Base-by-base conservation (phyloP, 2,329 filamentous ascomycete species). In the Coleophoma cylindrospora region DNA sequence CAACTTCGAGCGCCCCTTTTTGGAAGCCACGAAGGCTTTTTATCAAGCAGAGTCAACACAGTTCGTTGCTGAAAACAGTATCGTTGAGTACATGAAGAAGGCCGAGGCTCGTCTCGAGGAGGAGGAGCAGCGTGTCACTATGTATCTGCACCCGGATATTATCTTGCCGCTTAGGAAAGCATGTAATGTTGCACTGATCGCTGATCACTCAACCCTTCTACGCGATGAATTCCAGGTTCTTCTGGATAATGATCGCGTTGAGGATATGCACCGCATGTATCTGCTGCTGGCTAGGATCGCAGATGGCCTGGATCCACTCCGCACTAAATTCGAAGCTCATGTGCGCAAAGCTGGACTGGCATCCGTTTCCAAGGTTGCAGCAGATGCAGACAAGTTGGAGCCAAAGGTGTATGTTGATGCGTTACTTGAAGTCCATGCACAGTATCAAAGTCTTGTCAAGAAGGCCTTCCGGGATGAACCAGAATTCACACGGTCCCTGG, bases 41-140 rank as follows among this genome's bases (percentile, higher is more conserved):
- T 99, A 99, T 68, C 79, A 90, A 60, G 84, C 87, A 43, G 95
- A 99, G 68, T 97, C 94, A 17, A 89, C 90, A 61, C 87, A 91
- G 56, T 99, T 99, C 65, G 83, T 99, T 34, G 89, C 91, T 11
- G 92, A 97, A 68, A 99, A 99, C 67, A 95, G 88, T 56, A 91
- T 99, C 4, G 91, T 99, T 34, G 94, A 99, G 66, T 99, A 97
- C 72, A 97, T 99, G 94, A 97, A 97, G 77, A 99, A 99, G 79
- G 95, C 94, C 1, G 92, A 97, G 71, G 72, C 83, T 40, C 85
- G 94, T 33, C 72, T 99, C 53, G 83, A 89, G 8, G 94, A 99
- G 69, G 94, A 99, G 69, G 94, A 95, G 71, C 89, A 92, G 65
- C 89, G 94, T 22, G 94, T 99, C 10, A 84, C 84, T 57, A 83